phyloP scores from a whole-genome alignment of 2,329 filamentous ascomycete species.

The Neopestalotiopsis sp. region DNA sequence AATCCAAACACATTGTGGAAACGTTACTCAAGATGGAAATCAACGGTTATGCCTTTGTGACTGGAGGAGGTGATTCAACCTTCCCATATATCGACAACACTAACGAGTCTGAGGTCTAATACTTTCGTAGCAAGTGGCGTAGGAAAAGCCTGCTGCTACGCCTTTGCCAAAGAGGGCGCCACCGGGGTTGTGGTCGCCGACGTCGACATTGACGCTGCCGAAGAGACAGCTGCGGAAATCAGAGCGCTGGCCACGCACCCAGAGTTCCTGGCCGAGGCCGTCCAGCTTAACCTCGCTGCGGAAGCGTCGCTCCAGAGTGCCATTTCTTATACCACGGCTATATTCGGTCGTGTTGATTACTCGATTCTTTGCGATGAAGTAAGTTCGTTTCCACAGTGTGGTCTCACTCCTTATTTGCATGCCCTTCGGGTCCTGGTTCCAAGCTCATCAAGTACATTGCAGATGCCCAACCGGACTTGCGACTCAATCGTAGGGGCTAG shows the following conservation, averaged over 20 bases:
- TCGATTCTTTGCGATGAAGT: conserved; percentile 27
- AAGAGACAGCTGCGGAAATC: conserved; percentile 15
- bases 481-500: conserved; percentile 23
- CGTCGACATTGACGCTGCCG: conserved; percentile 25
- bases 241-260: conserved; percentile 16
- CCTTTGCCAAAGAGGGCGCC: conserved; percentile 23
- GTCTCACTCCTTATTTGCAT: neutral
- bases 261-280: conserved; percentile 22
- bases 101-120: neutral
- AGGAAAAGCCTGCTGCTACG: conserved; percentile 24
- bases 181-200: conserved; percentile 27
- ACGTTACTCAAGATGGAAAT: too few species aligned
- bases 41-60: too few species aligned
- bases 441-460: conserved; percentile 7
- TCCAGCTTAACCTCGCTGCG: conserved; percentile 22
- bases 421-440: too few species aligned
- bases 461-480: neutral
- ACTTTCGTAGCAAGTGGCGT: conserved; percentile 26
- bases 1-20: too few species aligned
- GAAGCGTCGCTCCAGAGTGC: conserved; percentile 23
- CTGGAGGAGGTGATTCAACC: neutral
- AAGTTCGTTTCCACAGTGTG: neutral
- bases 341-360: conserved; percentile 30
- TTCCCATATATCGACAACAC: neutral
- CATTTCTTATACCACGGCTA: conserved; percentile 8